phyloP scores from a whole-genome alignment of 75 land plant species.

The Azolla pinnata region DNA sequence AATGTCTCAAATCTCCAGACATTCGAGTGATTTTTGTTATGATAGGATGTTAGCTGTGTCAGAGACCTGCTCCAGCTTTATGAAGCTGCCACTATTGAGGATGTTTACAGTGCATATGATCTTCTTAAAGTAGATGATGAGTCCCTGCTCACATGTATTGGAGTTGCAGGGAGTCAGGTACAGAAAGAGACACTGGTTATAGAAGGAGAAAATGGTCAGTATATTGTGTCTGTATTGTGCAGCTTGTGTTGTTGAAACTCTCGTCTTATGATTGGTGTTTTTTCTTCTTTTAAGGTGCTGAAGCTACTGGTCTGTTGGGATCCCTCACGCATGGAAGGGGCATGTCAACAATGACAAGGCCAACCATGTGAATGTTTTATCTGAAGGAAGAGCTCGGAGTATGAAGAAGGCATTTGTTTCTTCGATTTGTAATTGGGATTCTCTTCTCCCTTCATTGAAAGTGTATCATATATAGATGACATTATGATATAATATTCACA shows the following conservation, averaged over 20 bases:
- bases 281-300: conserved; percentile 8
- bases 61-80: conserved; percentile 69
- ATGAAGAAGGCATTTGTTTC: no score
- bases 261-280: background rate
- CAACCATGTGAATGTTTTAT: conserved; percentile 17
- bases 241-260: background rate
- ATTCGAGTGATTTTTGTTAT: background rate
- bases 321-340: conserved; percentile 29
- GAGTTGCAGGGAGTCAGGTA: conserved; percentile 74
- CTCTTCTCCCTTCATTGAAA: no score
- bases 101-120: conserved; percentile 83
- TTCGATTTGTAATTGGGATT: no score
- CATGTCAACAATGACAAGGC: conserved; percentile 39
- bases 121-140: conserved; percentile 74
- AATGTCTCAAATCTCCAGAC: background rate
- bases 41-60: conserved; percentile 80
- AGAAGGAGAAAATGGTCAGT: background rate
- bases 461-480: no score
- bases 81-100: conserved; percentile 86
- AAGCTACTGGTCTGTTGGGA: conserved; percentile 4
- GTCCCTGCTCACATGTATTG: conserved; percentile 79
- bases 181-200: conserved; percentile 49
- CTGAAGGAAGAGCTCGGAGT: background rate
- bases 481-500: no score
- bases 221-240: conserved; percentile 1